A percentile compares a stretch with the other conserved stretches of the same genome.
Evolutionary conservation across 345 rosid species (phyloP).

Genomic region (Brassica rapa): DNA sequence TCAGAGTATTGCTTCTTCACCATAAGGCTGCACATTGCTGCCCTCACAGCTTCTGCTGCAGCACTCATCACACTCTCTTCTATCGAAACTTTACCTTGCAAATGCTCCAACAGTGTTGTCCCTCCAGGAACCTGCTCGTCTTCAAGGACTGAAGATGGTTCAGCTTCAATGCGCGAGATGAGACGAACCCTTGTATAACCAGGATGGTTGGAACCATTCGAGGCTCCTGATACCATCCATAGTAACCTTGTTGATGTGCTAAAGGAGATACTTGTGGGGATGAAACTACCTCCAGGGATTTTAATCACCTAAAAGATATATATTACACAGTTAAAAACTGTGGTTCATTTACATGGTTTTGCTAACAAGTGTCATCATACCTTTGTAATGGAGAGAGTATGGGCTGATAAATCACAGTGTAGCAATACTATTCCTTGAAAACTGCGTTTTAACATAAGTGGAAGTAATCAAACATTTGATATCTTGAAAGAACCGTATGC

Average conservation of each 20-base stretch:
- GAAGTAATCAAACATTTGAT: constrained; percentile 7
- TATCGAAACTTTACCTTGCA: constrained; percentile 61
- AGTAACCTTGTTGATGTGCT: constrained; percentile 48
- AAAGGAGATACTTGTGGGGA: constrained; percentile 65
- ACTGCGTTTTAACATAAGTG: constrained; percentile 40
- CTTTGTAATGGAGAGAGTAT: constrained; percentile 59
- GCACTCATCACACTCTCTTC: constrained; percentile 62
- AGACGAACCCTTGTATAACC: constrained; percentile 57
- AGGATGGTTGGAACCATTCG: constrained; percentile 55
- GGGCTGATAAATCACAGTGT: constrained; percentile 57
- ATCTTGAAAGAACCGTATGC: neutral
- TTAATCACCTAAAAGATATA: constrained; percentile 53
- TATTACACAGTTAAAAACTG: neutral
- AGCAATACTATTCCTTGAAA: constrained; percentile 76
- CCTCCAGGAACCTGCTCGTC: constrained; percentile 68
- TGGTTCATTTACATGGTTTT: neutral
- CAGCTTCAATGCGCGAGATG: constrained; percentile 46
- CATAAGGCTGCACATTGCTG: constrained; percentile 72
- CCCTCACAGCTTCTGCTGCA: constrained; percentile 78
- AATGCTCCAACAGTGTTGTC: constrained; percentile 54
- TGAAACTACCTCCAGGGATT: constrained; percentile 58
- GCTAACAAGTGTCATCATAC: constrained; percentile 44
- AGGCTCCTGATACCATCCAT: constrained; percentile 81
- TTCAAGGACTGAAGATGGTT: constrained; percentile 39
- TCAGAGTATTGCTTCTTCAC: constrained; percentile 83